Evolutionary conservation across 2,329 filamentous ascomycete genomes (phyloP), one percentile per base, ranked within the genome.

Genomic region (Alternaria novae-zelandiae): DNA sequence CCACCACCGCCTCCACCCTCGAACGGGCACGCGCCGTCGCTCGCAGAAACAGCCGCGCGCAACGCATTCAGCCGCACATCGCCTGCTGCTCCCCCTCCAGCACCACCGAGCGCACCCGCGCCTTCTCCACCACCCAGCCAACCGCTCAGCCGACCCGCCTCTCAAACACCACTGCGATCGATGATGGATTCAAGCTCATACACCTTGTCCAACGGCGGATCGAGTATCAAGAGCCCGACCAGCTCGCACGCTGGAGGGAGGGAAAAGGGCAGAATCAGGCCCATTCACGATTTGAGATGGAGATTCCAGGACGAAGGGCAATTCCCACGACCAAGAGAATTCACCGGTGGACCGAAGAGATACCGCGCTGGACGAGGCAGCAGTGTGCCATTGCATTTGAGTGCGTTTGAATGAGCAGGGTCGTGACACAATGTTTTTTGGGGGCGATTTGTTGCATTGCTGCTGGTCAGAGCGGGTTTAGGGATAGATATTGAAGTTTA

Each of bases 341-440:
- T 96, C 75, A 82, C 85, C 2, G 91, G 91, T n/a, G 89, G 88
- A 4, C 82, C 86, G 20, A 94, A 91, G 78, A 89, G 88, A 77
- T 99, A 98, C 80, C 86, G 95, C 66, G 96, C 96, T 36, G 96
- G 96, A 9, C 88, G 95, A 76, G 95, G 94, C 30, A 97, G 94
- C 82, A 97, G 92, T 83, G 94, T 98, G 70, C 96, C 96, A 28
- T 83, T 98, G 72, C 93, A 98, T 83, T 81, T 99, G 76, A 88
- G 84, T 69, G 84, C 86, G 13, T 85, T 91, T 63, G 80, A 82
- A 50, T 84, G 70, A 68, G 51, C 23, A 15, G 13, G 49, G 15
- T 26, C 17, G 17, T 13, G 17, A 41, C 3, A 41, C 43, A 26
- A 12, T 5, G 13, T 13, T 8, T 17, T 28, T 28, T 53, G 23